A percentile compares a stretch with the other conserved stretches of the same genome.
Evolutionary conservation across 2,329 filamentous ascomycete genomes (phyloP).

Genomic region (Fusarium pseudograminearum): DNA sequence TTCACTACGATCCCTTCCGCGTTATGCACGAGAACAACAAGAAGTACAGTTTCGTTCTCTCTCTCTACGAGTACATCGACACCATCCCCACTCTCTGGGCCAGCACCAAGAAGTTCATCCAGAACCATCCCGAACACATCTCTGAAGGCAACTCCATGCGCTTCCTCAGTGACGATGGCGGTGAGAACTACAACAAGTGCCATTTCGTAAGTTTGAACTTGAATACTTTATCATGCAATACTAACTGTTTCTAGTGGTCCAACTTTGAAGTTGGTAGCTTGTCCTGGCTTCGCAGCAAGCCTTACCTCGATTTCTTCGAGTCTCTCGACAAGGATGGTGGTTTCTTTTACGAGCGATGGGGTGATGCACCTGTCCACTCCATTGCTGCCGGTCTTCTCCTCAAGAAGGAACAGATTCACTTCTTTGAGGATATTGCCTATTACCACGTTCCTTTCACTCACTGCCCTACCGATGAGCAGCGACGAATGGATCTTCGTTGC

Average conservation of each 20-base stretch:
- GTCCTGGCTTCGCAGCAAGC: conserved; percentile 89
- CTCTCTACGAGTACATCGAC: conserved; percentile 95
- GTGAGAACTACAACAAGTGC: conserved; percentile 95
- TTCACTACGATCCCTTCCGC: conserved; percentile 95
- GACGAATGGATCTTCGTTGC: conserved; percentile 85
- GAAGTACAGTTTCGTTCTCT: conserved; percentile 98
- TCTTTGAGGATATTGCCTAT: conserved; percentile 99
- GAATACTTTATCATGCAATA: neutral
- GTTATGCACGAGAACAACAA: conserved; percentile 96
- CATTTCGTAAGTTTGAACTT: conserved; percentile 78
- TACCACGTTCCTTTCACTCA: conserved; percentile 98
- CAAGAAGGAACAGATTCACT: conserved; percentile 94
- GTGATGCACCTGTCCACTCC: conserved; percentile 97
- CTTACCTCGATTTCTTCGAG: conserved; percentile 92
- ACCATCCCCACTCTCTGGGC: conserved; percentile 98
- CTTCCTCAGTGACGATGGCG: conserved; percentile 91
- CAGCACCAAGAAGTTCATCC: conserved; percentile 93
- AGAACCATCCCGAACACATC: conserved; percentile 89
- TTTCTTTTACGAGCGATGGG: conserved; percentile 99
- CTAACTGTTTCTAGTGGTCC: conserved; percentile 77
- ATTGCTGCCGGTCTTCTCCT: conserved; percentile 90
- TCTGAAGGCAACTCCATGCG: conserved; percentile 85
- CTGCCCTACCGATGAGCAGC: conserved; percentile 91
- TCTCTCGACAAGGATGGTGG: conserved; percentile 89
- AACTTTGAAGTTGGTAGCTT: conserved; percentile 98